phyloP scores from a whole-genome alignment of 2,329 filamentous ascomycete genomes.

The Aciculosporium take region DNA sequence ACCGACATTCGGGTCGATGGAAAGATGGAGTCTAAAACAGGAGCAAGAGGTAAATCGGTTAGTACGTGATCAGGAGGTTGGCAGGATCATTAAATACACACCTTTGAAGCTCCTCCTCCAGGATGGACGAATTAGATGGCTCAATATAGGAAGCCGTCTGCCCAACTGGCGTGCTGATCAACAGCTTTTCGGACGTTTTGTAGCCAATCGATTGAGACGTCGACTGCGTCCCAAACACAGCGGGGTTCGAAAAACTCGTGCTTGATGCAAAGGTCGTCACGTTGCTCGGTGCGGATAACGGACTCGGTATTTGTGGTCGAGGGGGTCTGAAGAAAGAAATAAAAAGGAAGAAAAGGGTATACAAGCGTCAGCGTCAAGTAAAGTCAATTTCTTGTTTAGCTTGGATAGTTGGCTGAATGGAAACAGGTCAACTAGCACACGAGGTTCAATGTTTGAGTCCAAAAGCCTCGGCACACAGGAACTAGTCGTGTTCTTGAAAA shows the following conservation, averaged over 20 bases:
- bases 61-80: neutral
- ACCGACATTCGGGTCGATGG: slow-evolving; percentile 32
- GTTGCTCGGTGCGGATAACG: slow-evolving; percentile 30
- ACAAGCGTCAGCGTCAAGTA: neutral
- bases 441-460: neutral
- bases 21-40: slow-evolving; percentile 13
- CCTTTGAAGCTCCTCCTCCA: slow-evolving; percentile 19
- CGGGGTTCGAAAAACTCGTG: slow-evolving; percentile 21
- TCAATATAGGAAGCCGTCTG: slow-evolving; percentile 23
- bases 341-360: neutral
- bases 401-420: neutral
- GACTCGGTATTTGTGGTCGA: slow-evolving; percentile 34
- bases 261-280: slow-evolving; percentile 28
- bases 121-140: slow-evolving; percentile 21
- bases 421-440: neutral
- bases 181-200: slow-evolving; percentile 4
- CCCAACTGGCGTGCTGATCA: slow-evolving; percentile 7
- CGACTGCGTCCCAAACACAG: slow-evolving; percentile 10
- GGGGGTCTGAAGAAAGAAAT: slow-evolving; percentile 25
- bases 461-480: neutral
- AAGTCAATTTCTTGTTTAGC: neutral
- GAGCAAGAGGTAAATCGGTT: neutral
- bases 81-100: slow-evolving; percentile 13
- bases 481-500: no score
- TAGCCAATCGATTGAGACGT: slow-evolving; percentile 13